Percentiles rank a stretch among this genome's conserved stretches.
phyloP scores from a whole-genome alignment of 2,329 filamentous ascomycete genomes.

The Cyclaneusma minus region DNA sequence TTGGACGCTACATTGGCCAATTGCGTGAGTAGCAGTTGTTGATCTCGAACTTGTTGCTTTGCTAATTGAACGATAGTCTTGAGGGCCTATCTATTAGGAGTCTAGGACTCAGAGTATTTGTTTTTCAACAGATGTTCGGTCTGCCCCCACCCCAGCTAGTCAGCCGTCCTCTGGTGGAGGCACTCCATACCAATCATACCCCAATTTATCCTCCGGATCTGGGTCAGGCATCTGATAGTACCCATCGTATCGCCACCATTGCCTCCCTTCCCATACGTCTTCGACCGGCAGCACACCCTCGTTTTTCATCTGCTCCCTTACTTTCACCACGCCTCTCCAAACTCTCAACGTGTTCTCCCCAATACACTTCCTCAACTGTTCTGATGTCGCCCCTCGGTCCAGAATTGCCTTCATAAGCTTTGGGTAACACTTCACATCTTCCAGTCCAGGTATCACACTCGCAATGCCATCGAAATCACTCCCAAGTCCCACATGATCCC shows the following conservation, averaged over 20 bases:
- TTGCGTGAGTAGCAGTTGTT: no score
- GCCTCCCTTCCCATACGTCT: conserved; percentile 19
- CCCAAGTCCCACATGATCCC: conserved; percentile 48
- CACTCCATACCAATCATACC: conserved; percentile 17
- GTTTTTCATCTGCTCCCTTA: conserved; percentile 15
- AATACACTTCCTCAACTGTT: conserved; percentile 20
- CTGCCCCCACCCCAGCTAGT: no score
- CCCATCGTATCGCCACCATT: conserved; percentile 19
- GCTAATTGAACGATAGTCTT: no score
- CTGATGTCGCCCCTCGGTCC: conserved; percentile 22
- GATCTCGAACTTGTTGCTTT: no score
- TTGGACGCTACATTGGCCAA: no score
- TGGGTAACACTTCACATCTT: conserved; percentile 37
- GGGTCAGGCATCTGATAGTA: conserved; percentile 20
- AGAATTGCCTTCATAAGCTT: conserved; percentile 19
- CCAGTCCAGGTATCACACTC: conserved; percentile 36
- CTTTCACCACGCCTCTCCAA: conserved; percentile 14
- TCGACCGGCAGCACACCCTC: conserved; percentile 19
- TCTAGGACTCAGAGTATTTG: no score
- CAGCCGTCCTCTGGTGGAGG: conserved; percentile 11
- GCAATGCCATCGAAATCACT: conserved; percentile 46
- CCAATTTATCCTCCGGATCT: conserved; percentile 18
- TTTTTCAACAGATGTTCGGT: no score
- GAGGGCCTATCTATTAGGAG: no score
- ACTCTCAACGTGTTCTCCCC: conserved; percentile 23